Evolutionary conservation across 73 alveolate species (phyloP).

Genomic region (Symbiodinium pilosum): DNA sequence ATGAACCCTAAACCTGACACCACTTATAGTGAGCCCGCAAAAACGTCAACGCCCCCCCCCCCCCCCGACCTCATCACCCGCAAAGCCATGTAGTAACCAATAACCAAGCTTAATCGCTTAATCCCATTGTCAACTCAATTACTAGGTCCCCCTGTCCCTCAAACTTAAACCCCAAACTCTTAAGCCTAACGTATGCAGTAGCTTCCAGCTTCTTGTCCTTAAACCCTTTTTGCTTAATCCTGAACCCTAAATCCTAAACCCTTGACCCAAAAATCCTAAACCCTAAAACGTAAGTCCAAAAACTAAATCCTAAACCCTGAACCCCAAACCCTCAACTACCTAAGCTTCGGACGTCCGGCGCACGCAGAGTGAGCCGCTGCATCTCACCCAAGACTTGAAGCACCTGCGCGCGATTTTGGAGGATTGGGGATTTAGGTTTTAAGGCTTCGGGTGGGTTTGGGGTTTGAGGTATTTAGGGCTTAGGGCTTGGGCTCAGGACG

Average conservation of each 20-base stretch:
- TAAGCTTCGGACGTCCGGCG: slow-evolving; percentile 26
- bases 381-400: slow-evolving; percentile 73
- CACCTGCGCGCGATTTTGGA: slow-evolving; percentile 6
- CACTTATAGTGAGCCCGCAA: no score
- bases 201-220: no score
- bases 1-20: no score
- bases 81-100: no score
- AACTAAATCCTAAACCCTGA: not conserved
- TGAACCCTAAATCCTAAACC: not conserved
- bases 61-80: no score
- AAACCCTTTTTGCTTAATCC: not conserved
- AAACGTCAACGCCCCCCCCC: no score
- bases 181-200: no score
- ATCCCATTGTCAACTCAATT: no score
- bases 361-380: slow-evolving; percentile 67
- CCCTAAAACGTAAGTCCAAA: not conserved
- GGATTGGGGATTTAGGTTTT: not conserved
- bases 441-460: not conserved
- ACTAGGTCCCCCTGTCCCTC: no score
- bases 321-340: no score
- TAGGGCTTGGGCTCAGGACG: not conserved
- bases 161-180: no score
- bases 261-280: not conserved
- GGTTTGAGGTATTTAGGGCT: not conserved
- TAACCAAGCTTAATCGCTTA: no score